Conservation (phyloP, 257 asterid species). For the Penstemon eatonii region DNA sequence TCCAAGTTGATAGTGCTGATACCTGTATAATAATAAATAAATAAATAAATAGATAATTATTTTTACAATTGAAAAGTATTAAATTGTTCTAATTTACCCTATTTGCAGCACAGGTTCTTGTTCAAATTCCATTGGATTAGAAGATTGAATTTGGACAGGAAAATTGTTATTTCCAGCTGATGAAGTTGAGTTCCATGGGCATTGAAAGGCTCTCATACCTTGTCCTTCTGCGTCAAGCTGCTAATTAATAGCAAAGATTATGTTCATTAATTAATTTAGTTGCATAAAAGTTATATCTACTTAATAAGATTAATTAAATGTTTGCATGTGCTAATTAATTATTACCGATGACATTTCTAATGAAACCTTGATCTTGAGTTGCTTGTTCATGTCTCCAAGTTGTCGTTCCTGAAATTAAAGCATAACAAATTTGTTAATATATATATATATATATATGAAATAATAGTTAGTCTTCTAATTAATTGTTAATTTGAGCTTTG, state of each 20-base stretch:
- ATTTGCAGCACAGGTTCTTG: conserved; percentile 63
- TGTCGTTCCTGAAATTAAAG: conserved; percentile 63
- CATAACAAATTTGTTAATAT: neutral
- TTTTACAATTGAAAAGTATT: neutral
- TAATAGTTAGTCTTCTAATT: neutral
- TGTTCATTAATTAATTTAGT: too few relatives aligned
- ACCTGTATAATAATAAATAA: conserved; percentile 36
- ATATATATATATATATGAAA: neutral
- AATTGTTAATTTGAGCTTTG: too few relatives aligned
- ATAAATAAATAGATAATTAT: neutral
- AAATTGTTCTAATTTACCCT: conserved; percentile 47
- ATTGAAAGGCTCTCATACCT: conserved; percentile 39
- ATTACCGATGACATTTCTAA: conserved; percentile 60
- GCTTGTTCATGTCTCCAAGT: conserved; percentile 88
- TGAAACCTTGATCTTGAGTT: conserved; percentile 75
- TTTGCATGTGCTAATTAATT: too few relatives aligned
- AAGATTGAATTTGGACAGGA: conserved; percentile 38
- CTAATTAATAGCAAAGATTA: conserved; percentile 1
- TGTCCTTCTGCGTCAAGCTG: conserved; percentile 73
- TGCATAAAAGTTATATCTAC: too few relatives aligned
- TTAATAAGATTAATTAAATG: too few relatives aligned
- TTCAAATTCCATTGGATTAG: conserved; percentile 54
- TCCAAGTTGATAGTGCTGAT: conserved; percentile 57
- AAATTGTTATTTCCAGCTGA: conserved; percentile 42
- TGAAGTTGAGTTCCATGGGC: conserved; percentile 51